Percentiles rank a stretch among this genome's conserved stretches.
phyloP scores from a whole-genome alignment of 1,284 basidiomycete species.

The Irpex lacteus region DNA sequence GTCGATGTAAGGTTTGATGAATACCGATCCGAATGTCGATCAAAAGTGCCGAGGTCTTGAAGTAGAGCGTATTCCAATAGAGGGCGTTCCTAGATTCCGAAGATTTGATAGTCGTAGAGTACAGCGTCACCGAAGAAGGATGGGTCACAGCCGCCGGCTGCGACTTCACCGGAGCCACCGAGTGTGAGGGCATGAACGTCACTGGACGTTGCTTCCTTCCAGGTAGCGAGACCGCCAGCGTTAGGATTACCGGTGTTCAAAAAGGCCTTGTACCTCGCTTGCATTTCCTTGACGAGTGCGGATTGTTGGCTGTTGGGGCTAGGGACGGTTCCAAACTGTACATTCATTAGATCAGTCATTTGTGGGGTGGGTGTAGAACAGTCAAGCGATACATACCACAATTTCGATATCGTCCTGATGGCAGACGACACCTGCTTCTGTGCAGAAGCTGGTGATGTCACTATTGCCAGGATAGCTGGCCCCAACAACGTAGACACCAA shows the following conservation, averaged over 20 bases:
- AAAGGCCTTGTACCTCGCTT: constrained; percentile 68
- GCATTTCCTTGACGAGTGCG: constrained; percentile 59
- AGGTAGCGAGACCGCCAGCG: constrained; percentile 37
- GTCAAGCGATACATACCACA: constrained; percentile 44
- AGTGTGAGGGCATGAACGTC: constrained; percentile 54
- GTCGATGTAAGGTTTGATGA: background rate
- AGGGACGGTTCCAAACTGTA: constrained; percentile 63
- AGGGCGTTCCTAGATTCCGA: constrained; percentile 35
- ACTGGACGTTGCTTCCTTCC: constrained; percentile 48
- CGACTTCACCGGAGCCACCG: constrained; percentile 48
- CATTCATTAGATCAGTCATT: background rate
- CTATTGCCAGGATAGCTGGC: constrained; percentile 68
- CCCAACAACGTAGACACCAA: constrained; percentile 67
- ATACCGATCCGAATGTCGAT: background rate
- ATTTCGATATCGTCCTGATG: constrained; percentile 77
- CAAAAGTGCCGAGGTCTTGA: background rate
- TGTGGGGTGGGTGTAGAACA: background rate
- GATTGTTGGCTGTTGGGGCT: constrained; percentile 56
- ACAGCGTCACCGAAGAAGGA: constrained; percentile 63
- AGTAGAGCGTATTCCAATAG: background rate
- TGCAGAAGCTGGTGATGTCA: constrained; percentile 47
- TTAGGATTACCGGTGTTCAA: constrained; percentile 60
- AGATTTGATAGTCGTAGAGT: constrained; percentile 72
- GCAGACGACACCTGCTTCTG: constrained; percentile 53
- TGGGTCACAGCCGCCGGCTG: constrained; percentile 57